A percentile compares a stretch with the other conserved stretches of the same genome.
Evolutionary conservation across 2,329 filamentous ascomycete genomes (phyloP).

Genomic region (Aspergillus fijiensis): DNA sequence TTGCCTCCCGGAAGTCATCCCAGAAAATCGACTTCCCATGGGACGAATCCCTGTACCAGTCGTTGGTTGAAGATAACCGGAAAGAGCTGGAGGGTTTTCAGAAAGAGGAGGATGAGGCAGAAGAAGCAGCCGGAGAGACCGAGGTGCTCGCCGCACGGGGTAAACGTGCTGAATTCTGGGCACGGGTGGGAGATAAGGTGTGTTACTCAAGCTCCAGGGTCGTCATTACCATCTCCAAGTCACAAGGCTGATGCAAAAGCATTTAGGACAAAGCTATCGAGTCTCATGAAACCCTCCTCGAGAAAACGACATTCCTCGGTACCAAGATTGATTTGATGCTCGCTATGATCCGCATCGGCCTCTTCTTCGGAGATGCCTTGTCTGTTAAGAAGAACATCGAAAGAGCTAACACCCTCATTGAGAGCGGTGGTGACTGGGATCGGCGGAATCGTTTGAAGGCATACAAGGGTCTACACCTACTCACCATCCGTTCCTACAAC

Average conservation of each 20-base stretch:
- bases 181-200: constrained; percentile 93
- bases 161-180: constrained; percentile 95
- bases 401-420: constrained; percentile 83
- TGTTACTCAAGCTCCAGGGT: constrained; percentile 8
- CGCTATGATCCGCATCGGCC: constrained; percentile 89
- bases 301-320: constrained; percentile 95
- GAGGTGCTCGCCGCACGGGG: constrained; percentile 90
- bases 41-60: constrained; percentile 85
- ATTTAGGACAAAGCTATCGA: constrained; percentile 88
- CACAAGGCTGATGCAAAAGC: constrained; percentile 3
- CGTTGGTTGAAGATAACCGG: constrained; percentile 73
- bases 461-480: constrained; percentile 90
- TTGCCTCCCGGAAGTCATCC: constrained; percentile 68
- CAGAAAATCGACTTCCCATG: constrained; percentile 72
- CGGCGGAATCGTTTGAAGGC: constrained; percentile 97
- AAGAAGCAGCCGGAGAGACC: constrained; percentile 93
- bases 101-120: constrained; percentile 89
- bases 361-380: constrained; percentile 93
- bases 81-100: constrained; percentile 72
- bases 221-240: background rate
- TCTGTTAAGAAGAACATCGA: constrained; percentile 93
- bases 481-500: constrained; percentile 89
- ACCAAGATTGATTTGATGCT: constrained; percentile 97
- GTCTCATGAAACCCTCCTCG: constrained; percentile 87
- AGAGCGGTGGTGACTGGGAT: constrained; percentile 97